Conservation (phyloP, 2,329 filamentous ascomycete genomes). For the Leptographium lundbergii region DNA sequence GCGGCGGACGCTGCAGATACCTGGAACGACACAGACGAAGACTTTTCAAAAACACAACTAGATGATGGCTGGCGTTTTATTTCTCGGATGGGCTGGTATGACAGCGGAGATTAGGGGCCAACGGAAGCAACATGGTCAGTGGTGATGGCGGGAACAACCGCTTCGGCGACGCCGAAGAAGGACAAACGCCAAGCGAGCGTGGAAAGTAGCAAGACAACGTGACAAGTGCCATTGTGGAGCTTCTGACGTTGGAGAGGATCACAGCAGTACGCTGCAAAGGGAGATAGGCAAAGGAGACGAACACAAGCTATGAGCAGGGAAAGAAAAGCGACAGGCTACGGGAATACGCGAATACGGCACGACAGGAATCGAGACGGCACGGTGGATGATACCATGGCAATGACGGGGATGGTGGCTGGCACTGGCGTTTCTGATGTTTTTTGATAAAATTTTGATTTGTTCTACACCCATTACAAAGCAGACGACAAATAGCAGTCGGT, state of each 20-base stretch:
- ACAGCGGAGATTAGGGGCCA: no score
- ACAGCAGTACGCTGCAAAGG: not conserved
- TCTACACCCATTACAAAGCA: not conserved
- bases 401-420: not conserved
- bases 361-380: not conserved
- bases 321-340: not conserved
- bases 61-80: no score
- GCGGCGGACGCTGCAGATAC: no score
- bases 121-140: no score
- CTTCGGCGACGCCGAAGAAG: no score
- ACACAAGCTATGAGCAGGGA: not conserved
- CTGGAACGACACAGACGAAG: no score
- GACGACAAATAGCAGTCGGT: not conserved
- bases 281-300: not conserved
- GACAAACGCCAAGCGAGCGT: no score
- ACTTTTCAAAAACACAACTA: no score
- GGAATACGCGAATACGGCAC: not conserved
- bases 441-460: not conserved
- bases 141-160: no score
- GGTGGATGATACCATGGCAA: not conserved
- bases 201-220: not conserved
- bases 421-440: not conserved
- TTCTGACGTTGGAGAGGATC: not conserved
- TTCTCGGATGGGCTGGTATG: no score
- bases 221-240: no score